Conservation (phyloP, 768 basidiomycete genomes). For the Solioccasus polychromus region DNA sequence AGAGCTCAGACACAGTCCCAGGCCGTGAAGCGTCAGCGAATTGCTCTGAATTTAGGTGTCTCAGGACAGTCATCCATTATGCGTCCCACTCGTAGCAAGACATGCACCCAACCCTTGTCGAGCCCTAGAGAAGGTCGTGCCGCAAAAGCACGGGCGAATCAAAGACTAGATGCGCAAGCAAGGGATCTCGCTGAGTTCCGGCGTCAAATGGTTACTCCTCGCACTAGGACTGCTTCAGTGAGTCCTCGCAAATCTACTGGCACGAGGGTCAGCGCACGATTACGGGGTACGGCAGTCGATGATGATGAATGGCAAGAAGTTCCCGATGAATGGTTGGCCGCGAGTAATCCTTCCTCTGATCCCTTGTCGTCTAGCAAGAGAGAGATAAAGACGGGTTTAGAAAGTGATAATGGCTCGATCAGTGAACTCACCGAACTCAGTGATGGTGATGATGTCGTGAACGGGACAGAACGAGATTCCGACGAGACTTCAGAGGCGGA, state of each 20-base stretch:
- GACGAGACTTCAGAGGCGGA: slow-evolving; percentile 2
- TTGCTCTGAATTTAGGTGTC: slow-evolving; percentile 1
- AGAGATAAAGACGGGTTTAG: slow-evolving; percentile 50
- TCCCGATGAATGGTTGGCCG: slow-evolving; percentile 65
- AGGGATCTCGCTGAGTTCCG: slow-evolving; percentile 65
- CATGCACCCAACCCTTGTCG: slow-evolving; percentile 16
- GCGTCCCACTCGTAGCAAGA: slow-evolving; percentile 15
- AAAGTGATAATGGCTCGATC: slow-evolving; percentile 57
- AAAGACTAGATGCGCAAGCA: slow-evolving; percentile 65
- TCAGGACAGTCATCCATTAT: slow-evolving; percentile 5
- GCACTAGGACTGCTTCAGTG: slow-evolving; percentile 6
- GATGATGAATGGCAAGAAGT: slow-evolving; percentile 76
- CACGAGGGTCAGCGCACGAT: slow-evolving; percentile 62
- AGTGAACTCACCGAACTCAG: slow-evolving; percentile 78
- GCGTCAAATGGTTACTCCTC: slow-evolving; percentile 36
- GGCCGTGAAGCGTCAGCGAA: slow-evolving; percentile 27
- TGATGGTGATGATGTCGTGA: slow-evolving; percentile 38
- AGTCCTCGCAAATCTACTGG: slow-evolving; percentile 41
- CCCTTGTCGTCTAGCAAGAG: slow-evolving; percentile 10
- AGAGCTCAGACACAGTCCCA: slow-evolving; percentile 20
- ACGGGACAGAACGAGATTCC: slow-evolving; percentile 12
- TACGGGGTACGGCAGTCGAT: slow-evolving; percentile 51
- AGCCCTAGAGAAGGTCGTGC: slow-evolving; percentile 52
- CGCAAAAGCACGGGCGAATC: slow-evolving; percentile 70
- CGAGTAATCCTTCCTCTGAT: slow-evolving; percentile 9